Evolutionary conservation across 2,329 filamentous ascomycete genomes (phyloP).

Genomic region (Colletotrichum caudatum): DNA sequence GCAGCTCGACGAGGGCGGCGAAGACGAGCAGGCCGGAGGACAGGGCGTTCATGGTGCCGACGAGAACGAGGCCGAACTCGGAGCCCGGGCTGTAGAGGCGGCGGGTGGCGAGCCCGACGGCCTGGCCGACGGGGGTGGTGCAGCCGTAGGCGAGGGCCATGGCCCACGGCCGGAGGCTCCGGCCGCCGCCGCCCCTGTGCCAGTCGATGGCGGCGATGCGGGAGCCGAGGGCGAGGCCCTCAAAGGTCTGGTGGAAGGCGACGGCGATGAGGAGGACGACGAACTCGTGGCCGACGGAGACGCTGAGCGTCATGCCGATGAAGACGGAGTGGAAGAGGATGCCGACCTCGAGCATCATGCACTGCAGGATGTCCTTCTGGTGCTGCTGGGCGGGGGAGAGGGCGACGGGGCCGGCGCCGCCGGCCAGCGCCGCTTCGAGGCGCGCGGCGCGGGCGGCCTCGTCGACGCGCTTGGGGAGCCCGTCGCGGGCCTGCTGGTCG

Average conservation of each 20-base stretch:
- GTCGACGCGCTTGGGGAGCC: constrained; percentile 44
- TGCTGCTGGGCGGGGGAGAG: constrained; percentile 65
- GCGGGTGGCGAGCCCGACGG: constrained; percentile 77
- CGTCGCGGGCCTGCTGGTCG: constrained; percentile 3
- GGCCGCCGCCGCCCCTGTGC: constrained; percentile 48
- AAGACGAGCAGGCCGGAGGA: constrained; percentile 79
- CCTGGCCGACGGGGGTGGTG: constrained; percentile 79
- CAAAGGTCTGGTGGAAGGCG: constrained; percentile 75
- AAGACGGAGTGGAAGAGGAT: constrained; percentile 85
- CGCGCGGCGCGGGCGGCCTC: constrained; percentile 23
- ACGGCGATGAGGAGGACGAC: constrained; percentile 84
- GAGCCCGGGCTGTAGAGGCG: constrained; percentile 76
- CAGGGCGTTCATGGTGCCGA: constrained; percentile 81
- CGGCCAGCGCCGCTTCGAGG: constrained; percentile 1
- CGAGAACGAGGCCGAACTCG: constrained; percentile 74
- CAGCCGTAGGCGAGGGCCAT: constrained; percentile 70
- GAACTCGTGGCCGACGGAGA: constrained; percentile 81
- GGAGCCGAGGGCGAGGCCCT: constrained; percentile 72
- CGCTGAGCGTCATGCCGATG: constrained; percentile 86
- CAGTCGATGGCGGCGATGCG: constrained; percentile 70
- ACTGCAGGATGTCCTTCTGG: constrained; percentile 79
- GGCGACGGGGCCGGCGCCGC: constrained; percentile 35
- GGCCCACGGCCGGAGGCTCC: constrained; percentile 62
- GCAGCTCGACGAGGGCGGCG: constrained; percentile 77
- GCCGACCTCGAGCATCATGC: constrained; percentile 81